Conservation (phyloP, 331 rosid species). For the Rhamnella rubrinervis region DNA sequence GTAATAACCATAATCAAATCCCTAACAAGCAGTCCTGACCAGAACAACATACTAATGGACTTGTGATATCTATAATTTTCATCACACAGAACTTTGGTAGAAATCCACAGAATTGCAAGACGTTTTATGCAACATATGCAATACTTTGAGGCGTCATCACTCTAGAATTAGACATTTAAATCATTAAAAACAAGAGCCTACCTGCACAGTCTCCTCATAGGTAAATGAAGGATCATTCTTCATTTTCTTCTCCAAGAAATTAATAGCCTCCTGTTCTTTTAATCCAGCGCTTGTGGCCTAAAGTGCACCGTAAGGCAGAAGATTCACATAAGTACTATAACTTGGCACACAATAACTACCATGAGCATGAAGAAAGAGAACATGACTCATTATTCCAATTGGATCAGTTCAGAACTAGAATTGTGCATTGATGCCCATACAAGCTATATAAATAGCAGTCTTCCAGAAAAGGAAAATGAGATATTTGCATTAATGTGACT, state of each 20-base stretch:
- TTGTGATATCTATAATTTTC: background rate
- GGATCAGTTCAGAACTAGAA: slow-evolving; percentile 3
- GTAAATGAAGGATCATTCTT: slow-evolving; percentile 92
- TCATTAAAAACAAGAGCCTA: slow-evolving; percentile 19
- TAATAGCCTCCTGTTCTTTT: slow-evolving; percentile 97
- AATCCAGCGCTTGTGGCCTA: slow-evolving; percentile 99
- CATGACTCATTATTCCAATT: background rate
- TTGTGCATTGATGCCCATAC: background rate
- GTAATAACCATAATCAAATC: too few species aligned
- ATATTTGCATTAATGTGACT: background rate
- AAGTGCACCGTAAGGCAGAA: slow-evolving; percentile 26
- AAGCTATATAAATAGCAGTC: background rate
- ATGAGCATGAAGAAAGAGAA: background rate
- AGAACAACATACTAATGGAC: too few species aligned
- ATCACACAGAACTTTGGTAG: background rate
- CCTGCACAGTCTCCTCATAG: slow-evolving; percentile 96
- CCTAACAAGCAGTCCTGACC: too few species aligned
- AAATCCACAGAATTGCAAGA: background rate
- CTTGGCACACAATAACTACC: background rate
- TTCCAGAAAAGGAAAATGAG: background rate
- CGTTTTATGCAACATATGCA: background rate
- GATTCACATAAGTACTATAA: slow-evolving; percentile 8
- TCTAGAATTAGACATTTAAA: background rate
- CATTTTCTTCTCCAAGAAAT: slow-evolving; percentile 99
- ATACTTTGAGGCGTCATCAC: background rate